phyloP scores from a whole-genome alignment of 805 yeast species.

The Ogataea thermomethanolica region DNA sequence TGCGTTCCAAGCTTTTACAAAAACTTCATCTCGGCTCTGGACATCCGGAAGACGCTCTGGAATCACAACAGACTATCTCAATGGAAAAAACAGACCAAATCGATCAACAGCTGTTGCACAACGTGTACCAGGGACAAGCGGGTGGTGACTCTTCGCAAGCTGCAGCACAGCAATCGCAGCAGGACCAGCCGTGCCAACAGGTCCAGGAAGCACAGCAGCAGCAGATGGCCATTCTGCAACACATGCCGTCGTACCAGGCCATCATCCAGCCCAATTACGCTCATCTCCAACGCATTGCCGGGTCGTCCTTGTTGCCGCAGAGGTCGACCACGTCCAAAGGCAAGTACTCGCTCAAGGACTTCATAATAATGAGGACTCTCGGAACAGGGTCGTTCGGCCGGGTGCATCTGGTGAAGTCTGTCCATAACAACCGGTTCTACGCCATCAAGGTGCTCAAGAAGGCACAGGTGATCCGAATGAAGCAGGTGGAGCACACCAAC shows the following conservation, averaged over 20 bases:
- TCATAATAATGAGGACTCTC: constrained; percentile 53
- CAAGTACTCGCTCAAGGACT: constrained; percentile 52
- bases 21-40: constrained; percentile 25
- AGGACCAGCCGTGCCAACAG: no score
- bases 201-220: constrained; percentile 31
- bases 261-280: constrained; percentile 34
- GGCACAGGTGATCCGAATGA: constrained; percentile 56
- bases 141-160: neutral
- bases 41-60: constrained; percentile 15
- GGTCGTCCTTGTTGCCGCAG: constrained; percentile 31
- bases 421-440: constrained; percentile 57
- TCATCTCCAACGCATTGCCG: constrained; percentile 26
- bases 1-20: constrained; percentile 27
- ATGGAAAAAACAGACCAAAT: constrained; percentile 17
- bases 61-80: neutral
- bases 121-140: constrained; percentile 13
- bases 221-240: constrained; percentile 30
- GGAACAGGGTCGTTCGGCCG: constrained; percentile 64
- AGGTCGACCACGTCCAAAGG: constrained; percentile 45
- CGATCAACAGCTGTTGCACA: constrained; percentile 23
- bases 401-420: constrained; percentile 55
- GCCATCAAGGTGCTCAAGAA: constrained; percentile 59
- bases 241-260: constrained; percentile 36
- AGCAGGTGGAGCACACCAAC: constrained; percentile 62
- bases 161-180: no score